Evolutionary conservation across 306 rosid genomes (phyloP).

Genomic region (Hippophae tibetana): DNA sequence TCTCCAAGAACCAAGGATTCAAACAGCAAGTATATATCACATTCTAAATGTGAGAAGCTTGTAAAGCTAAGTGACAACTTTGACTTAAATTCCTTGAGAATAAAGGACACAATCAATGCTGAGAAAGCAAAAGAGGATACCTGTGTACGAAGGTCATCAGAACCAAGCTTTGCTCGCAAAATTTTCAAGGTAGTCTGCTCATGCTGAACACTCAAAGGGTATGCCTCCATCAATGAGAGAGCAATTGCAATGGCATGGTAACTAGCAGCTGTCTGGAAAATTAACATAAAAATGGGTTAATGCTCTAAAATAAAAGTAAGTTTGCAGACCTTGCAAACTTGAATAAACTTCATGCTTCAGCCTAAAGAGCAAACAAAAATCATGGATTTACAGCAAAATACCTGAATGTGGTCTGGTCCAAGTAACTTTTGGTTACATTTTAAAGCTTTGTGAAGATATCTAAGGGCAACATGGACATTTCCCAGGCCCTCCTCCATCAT

Average conservation of each 20-base stretch:
- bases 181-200: conserved; percentile 96
- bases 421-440: conserved; percentile 92
- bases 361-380: not conserved
- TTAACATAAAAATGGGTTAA: conserved; percentile 17
- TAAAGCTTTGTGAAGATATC: conserved; percentile 98
- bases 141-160: conserved; percentile 94
- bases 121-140: conserved; percentile 29
- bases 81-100: not conserved
- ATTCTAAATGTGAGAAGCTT: not conserved
- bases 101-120: not conserved
- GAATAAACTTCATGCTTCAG: not conserved
- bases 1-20: not conserved
- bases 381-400: conserved; percentile 12
- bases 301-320: not conserved
- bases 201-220: conserved; percentile 94
- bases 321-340: not conserved
- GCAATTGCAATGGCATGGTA: conserved; percentile 98
- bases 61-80: not conserved
- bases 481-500: conserved; percentile 99
- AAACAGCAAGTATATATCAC: not conserved
- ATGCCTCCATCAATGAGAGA: conserved; percentile 98
- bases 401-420: conserved; percentile 98
- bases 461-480: conserved; percentile 89
- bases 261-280: conserved; percentile 93
- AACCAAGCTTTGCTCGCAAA: conserved; percentile 90